Evolutionary conservation across 2,329 filamentous ascomycete genomes (phyloP), one percentile per base, ranked within the genome.

Genomic region (Trichophyton rubrum): DNA sequence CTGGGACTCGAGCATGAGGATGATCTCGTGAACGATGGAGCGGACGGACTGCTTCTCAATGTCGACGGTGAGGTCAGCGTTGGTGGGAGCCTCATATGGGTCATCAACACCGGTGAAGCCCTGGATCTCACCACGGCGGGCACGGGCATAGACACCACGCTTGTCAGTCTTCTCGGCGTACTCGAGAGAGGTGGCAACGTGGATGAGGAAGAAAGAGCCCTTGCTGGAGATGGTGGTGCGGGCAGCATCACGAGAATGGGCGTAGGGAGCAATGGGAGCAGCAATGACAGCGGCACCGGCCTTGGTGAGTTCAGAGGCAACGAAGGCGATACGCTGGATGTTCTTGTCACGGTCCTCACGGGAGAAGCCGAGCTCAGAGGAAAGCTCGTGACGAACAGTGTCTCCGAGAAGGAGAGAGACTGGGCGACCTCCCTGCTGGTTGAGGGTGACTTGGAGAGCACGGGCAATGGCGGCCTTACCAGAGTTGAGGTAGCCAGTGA

Each of bases 41-140:
- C 93, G 83, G 56, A 97, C 91, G 66, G 85, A 88, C 76, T 89
- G 90, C 82, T 87, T 93, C 77, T 88, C 86, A 60, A 87, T 74
- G 74, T 97, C 88, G 43, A 97, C 92, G 3, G 85, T 84, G 66
- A 99, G 80, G 73, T 97, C 85, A 35, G 91, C 83, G 77, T 92
- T 90, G 66, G 77, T 69, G 8, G 93, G 93, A 22, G 75, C 72
- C 85, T 99, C 93, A 72, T 99, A 99, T 56, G 93, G 91, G 78
- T 97, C 92, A 72, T 97, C 92, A 61, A 99, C 90, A 69, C 93
- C 93, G 6, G 93, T 99, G 82, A 99, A 99, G 65, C 91, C 91
- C 84, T 91, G 93, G 77, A 99, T 95, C 79, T 96, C 88, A 62
- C 93, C 93, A 20, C 80, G 82, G 64, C 93, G 84, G 45, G 93